Evolutionary conservation across 441 rosid species (phyloP), one percentile per base, ranked within the genome.

Genomic region (Bocquillonia castaneifolia): DNA sequence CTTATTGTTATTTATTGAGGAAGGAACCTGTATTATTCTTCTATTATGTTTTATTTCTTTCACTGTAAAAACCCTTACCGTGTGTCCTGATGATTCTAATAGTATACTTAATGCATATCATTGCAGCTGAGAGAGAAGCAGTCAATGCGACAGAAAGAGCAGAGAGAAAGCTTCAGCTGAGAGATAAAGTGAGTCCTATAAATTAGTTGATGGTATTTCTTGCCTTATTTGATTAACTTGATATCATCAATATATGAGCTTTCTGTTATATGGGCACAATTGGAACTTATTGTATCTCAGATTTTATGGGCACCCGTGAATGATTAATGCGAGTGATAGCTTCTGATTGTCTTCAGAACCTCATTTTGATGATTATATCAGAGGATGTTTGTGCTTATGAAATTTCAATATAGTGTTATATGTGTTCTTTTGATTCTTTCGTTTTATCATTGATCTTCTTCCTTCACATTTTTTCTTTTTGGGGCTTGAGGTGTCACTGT

Each of bases 81-180:
- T 25, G 18, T 74, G 36, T 63, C 64, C 40, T 31, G 64, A 2
- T 57, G 59, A 29, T 64, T 53, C 40, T 70, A 18, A 48, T 45
- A 34, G 37, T 32, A 8, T 40, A 52, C 68, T 59, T 55, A 20
- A 52, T 42, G 22, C 74, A 18, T 64, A 15, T 58, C 62, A 28
- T 37, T 79, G 77, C 86, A 94, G 99, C 97, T 56, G 99, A 94
- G 83, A 83, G 90, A 81, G 97, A 94, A 78, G 89, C 91, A 17
- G 92, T 86, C 60, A 82, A 74, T 82, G 92, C 96, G 58, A 92
- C 91, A 1, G 99, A 94, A 78, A 79, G 95, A 72, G 99, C 90
- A 12, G 90, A 90, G 84, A 88, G 96, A 78, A 91, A 91, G 77
- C 84, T 69, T 54, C 92, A 81, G 63, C 78, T 81, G 78, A 87